phyloP scores from a whole-genome alignment of 192 early-diverging fungal genomes.

The Dissophora globulifera region DNA sequence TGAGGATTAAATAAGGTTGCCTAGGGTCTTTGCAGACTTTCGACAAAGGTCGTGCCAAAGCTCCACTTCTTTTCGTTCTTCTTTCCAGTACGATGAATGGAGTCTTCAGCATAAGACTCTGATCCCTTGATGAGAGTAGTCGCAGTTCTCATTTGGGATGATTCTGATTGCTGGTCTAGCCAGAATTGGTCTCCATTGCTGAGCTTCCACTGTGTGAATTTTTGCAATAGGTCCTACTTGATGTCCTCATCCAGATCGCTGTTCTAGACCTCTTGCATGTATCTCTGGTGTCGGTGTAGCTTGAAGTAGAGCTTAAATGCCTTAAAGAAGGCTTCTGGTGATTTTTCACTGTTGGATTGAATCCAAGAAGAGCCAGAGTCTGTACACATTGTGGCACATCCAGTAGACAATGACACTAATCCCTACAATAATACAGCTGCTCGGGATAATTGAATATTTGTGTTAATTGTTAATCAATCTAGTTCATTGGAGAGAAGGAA shows the following conservation, averaged over 20 bases:
- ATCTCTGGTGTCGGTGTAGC: not conserved
- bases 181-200: not conserved
- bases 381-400: constrained; percentile 2
- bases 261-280: not conserved
- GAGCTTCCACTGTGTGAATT: not conserved
- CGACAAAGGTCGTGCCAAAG: no score
- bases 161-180: not conserved
- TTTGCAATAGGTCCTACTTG: not conserved
- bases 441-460: no score
- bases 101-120: not conserved
- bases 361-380: constrained; percentile 1
- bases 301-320: not conserved
- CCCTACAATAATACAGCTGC: no score
- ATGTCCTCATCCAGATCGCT: not conserved
- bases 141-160: constrained; percentile 4
- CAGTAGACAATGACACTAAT: not conserved
- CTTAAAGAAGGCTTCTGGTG: not conserved
- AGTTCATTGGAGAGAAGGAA: constrained; percentile 4
- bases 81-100: constrained; percentile 1
- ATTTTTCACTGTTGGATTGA: not conserved
- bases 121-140: constrained; percentile 7
- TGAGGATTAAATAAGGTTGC: no score
- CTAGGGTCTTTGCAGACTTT: no score
- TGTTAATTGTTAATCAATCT: constrained; percentile 9
- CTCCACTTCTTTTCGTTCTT: no score